Conservation (phyloP, 192 early-diverging fungal species). For the Cladochytrium replicatum region DNA sequence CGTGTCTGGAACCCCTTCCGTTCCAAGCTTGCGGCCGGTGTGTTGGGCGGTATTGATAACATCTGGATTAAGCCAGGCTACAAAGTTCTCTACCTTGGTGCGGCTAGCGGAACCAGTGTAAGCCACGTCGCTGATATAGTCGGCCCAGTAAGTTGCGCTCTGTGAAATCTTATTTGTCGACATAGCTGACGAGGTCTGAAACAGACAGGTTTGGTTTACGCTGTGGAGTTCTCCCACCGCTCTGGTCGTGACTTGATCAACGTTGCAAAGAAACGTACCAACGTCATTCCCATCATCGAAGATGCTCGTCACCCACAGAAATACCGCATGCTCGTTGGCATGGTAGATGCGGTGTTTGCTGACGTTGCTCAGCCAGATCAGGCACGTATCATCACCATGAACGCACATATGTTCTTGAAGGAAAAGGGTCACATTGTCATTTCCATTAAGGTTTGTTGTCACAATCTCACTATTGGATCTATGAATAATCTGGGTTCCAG, state of each 20-base stretch:
- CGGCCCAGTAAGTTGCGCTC: constrained; percentile 61
- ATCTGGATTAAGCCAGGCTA: constrained; percentile 89
- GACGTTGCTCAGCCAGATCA: constrained; percentile 99
- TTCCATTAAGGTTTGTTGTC: constrained; percentile 71
- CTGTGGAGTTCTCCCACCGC: constrained; percentile 98
- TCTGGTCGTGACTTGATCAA: constrained; percentile 98
- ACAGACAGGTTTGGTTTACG: constrained; percentile 89
- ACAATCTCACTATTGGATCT: background rate
- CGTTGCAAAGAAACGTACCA: constrained; percentile 99
- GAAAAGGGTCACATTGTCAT: constrained; percentile 96
- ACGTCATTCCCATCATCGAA: constrained; percentile 98
- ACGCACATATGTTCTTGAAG: constrained; percentile 96
- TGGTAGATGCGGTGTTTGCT: constrained; percentile 98
- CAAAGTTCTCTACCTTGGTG: constrained; percentile 97
- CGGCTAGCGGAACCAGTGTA: constrained; percentile 87
- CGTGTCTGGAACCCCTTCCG: constrained; percentile 99
- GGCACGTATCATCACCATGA: constrained; percentile 97
- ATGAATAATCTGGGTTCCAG: constrained; percentile 4
- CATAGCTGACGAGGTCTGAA: background rate
- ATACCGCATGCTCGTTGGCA: constrained; percentile 97
- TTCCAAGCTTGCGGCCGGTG: constrained; percentile 95
- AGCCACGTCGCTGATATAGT: constrained; percentile 97
- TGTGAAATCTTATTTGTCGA: constrained; percentile 2
- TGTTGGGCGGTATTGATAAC: constrained; percentile 92
- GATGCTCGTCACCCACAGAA: constrained; percentile 99